Evolutionary conservation across 2,329 filamentous ascomycete species (phyloP).

Genomic region (Biscogniauxia sp.): DNA sequence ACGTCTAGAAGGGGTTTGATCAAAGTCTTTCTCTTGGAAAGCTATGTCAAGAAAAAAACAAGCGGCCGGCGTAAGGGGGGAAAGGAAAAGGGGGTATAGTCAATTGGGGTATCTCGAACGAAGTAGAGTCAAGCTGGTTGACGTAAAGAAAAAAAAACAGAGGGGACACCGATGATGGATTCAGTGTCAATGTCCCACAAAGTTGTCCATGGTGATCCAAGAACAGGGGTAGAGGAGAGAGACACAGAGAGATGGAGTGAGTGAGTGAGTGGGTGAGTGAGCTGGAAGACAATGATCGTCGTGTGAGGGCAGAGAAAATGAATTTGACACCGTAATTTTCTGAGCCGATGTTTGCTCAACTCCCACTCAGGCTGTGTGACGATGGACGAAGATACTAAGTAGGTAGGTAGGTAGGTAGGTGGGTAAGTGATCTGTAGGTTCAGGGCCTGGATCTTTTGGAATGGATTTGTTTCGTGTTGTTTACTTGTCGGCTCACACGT

Average conservation of each 20-base stretch:
- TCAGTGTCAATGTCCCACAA: constrained; percentile 8
- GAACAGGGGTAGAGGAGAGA: background rate
- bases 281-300: no score
- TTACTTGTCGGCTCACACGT: background rate
- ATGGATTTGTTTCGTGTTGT: background rate
- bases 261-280: background rate
- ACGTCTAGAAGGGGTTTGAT: background rate
- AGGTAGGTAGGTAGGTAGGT: no score
- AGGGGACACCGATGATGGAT: constrained; percentile 9
- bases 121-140: constrained; percentile 22
- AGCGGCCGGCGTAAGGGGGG: constrained; percentile 6
- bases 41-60: constrained; percentile 6
- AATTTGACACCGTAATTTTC: no score
- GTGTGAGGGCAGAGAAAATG: background rate
- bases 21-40: constrained; percentile 1
- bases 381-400: background rate
- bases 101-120: constrained; percentile 22
- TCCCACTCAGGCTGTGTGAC: background rate
- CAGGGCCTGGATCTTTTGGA: no score
- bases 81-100: constrained; percentile 7
- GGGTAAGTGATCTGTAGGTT: no score
- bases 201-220: constrained; percentile 10
- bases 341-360: background rate
- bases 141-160: constrained; percentile 15
- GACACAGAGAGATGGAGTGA: background rate